A percentile compares a stretch with the other conserved stretches of the same genome.
Evolutionary conservation across 768 basidiomycete species (phyloP).

Genomic region (Termitomyces sp.): DNA sequence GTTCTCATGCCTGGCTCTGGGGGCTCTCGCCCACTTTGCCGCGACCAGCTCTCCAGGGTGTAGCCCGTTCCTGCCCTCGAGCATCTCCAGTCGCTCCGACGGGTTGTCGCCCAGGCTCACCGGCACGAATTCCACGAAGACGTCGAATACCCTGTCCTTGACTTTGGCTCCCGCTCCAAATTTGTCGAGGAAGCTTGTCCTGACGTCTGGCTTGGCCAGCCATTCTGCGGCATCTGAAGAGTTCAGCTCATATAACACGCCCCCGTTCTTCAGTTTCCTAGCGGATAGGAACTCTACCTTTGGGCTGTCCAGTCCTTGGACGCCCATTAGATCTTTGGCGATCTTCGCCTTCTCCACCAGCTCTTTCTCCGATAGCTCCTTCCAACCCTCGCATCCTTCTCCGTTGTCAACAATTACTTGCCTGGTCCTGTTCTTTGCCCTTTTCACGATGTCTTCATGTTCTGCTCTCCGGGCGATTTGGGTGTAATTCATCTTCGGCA

Average conservation of each 20-base stretch:
- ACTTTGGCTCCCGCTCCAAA: neutral
- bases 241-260: neutral
- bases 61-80: neutral
- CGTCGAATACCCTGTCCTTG: neutral
- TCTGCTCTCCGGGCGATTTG: too few relatives aligned
- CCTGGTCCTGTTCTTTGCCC: conserved; percentile 23
- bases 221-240: neutral
- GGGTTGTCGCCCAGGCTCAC: neutral
- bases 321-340: neutral
- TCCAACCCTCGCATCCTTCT: too few relatives aligned
- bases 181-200: neutral
- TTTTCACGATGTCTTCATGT: too few relatives aligned
- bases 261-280: neutral
- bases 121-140: neutral
- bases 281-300: neutral
- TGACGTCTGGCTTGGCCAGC: neutral
- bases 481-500: too few relatives aligned
- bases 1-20: neutral
- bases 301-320: neutral
- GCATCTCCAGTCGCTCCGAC: too few relatives aligned
- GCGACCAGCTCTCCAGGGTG: neutral
- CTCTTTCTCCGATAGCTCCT: too few relatives aligned
- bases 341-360: neutral
- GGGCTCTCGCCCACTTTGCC: neutral
- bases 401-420: too few relatives aligned